Base-by-base conservation (phyloP, 2,329 filamentous ascomycete genomes). In the Diplocarpon rosae region DNA sequence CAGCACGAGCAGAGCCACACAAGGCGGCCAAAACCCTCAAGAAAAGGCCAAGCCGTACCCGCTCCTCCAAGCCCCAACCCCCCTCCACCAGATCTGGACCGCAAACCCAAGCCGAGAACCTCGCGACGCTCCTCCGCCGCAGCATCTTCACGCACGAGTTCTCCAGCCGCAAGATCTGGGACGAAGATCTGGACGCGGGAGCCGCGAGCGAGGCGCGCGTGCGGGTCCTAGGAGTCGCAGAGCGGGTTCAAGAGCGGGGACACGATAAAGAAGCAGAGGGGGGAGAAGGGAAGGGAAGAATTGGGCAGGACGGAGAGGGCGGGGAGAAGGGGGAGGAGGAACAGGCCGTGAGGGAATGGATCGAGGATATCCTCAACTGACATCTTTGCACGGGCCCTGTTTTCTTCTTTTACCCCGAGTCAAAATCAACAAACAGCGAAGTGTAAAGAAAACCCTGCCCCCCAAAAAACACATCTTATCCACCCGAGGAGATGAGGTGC, bases 61-160 rank as follows among this genome's bases (percentile, higher is more conserved):
- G 20, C 20, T 7, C 20, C 20, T 24, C 20, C 20, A 24, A 24
- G 7, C 20, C 20, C 20, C 3, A 24, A 24, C 20, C 20, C 20
- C 20, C 20, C 20, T 24, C 20, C 20, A 7, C 20, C 20, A 3
- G 7, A 24, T 24, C 20, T 7, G 20, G 7, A 7, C 20, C 20
- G 20, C 20, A 24, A 24, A 4, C 5, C 12, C 59, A 62, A 46
- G 54, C 57, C 2, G 32, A 49, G 9, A 50, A 58, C 33, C 43
- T 62, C 33, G 46, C 39, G 1, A 16, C 9, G 1, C 16, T 59
- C 1, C 56, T 62, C 53, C 42, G 52, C 29, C 52, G 57, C 34
- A 60, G 58, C 42, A 28, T 62, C 0, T 20, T 39, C 3, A 9
- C 50, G n/a, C 44, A 56, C 39, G 58, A 60, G 24, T 51, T 50